Evolutionary conservation across 768 basidiomycete species (phyloP), one percentile per base, ranked within the genome.

Genomic region (Zangia roseola): DNA sequence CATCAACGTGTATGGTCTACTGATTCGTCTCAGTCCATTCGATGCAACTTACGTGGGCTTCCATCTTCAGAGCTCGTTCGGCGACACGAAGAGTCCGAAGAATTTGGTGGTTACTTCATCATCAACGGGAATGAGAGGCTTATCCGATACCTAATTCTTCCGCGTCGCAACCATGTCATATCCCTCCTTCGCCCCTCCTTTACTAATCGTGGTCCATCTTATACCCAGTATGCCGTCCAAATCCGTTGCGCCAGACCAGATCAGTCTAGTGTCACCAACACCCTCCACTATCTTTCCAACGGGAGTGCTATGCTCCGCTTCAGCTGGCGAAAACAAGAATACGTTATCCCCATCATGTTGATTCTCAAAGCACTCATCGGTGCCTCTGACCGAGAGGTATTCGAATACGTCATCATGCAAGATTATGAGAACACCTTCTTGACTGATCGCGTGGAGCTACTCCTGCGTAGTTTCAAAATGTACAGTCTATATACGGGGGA

Each of bases 51-150:
- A n/a, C 84, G 85, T 38, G 78, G 78, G 28, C 78, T 97, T 69
- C 82, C 92, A 2, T 89, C 95, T 9, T 80, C 87, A 9, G 87
- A 92, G 39, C 84, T 99, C 38, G 92, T 98, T 47, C 73, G 75
- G 47, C 86, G 86, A 53, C 88, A 95, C 64, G 97, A 99, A 76
- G 97, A 99, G 62, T 86, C 97, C 1, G 93, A 97, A 71, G 97
- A 98, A 69, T 97, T 97, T 62, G 97, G 97, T 44, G 97, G 95
- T 24, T 98, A 99, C 71, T 99, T 99, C 65, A 82, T 99, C 64
- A 84, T 99, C 69, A 99, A 99, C 68, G 97, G 97, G 53, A 98
- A 97, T 71, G 97, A 99, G 72, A 92, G 94, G 72, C 82, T 99
- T 54, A 94, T 99, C 58, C 92, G 97, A 54, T 97, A 94, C 72